Evolutionary conservation across 192 early-diverging fungal genomes (phyloP), one percentile per base, ranked within the genome.

Genomic region (Entomortierella parvispora): DNA sequence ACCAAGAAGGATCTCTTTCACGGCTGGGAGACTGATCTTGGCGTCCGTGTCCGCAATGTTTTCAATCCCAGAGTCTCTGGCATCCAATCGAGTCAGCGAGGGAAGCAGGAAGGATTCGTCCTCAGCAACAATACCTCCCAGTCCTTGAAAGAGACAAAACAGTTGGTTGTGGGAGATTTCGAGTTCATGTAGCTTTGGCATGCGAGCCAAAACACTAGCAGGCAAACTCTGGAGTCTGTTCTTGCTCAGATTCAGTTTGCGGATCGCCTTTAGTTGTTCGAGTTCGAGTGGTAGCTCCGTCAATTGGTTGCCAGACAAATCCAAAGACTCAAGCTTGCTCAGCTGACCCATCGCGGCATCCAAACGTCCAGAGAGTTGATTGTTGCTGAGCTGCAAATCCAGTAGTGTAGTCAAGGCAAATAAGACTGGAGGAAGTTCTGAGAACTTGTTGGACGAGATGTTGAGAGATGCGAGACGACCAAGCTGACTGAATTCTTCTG

Each of bases 1-100:
- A 0, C 75, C 59, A 0, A 85, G 32, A 6, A 85, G 42, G 32
- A 86, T 23, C 40, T 88, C 87, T 54, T 86, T 77, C 9, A 88
- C 33, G 31, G 57, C 71, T 6, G 81, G 80, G 4, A 86, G 33
- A 10, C 68, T 44, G 26, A 78, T 64, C 15, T 55, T 58, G 22
- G 80, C 80, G 40, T 75, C 69, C 18, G 56, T 49, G 32, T 68
- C 74, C 10, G 61, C 62, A 26, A 84, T 72, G 23, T 49, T 54
- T 32, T 77, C 60, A 59, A 81, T 48, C 9, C 80, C 65, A 1
- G 78, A 44, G 44, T 71, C 57, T 31, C 75, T 71, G 34, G 67
- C 66, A 62, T 69, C 69, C 48, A 70, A 15, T 40, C 64, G 66
- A 56, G 51, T 42, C 1, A 80, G 55, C 15, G 61, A 22, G 17